Percentiles rank a stretch among this genome's conserved stretches.
Evolutionary conservation across 495 filamentous ascomycete genomes (phyloP).

Genomic region (Xeromyces bisporus): DNA sequence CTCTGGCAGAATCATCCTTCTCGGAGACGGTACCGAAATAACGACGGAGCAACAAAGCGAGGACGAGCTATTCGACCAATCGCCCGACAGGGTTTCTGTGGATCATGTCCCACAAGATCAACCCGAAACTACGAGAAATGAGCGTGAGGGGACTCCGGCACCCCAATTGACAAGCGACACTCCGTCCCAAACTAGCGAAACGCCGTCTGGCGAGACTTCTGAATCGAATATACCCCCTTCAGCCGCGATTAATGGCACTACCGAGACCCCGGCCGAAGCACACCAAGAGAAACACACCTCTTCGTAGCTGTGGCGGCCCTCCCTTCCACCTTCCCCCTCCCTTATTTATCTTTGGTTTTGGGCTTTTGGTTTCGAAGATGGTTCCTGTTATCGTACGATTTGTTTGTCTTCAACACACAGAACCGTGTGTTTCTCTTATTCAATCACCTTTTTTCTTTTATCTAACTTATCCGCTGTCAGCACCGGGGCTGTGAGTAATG

Average conservation of each 20-base stretch:
- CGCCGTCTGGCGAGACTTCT: constrained; percentile 16
- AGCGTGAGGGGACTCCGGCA: constrained; percentile 43
- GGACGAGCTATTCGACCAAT: constrained; percentile 77
- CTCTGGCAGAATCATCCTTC: constrained; percentile 72
- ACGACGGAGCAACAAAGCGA: constrained; percentile 72
- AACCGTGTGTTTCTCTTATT: not conserved
- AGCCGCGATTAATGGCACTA: constrained; percentile 17
- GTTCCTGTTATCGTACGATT: constrained; percentile 13
- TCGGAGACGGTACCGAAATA: constrained; percentile 86
- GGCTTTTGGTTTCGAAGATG: constrained; percentile 5
- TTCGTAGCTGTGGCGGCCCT: constrained; percentile 13
- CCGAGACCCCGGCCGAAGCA: constrained; percentile 7
- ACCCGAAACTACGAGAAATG: constrained; percentile 21
- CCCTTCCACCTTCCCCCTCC: too few species aligned
- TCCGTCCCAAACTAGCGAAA: constrained; percentile 8
- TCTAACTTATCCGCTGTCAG: constrained; percentile 1
- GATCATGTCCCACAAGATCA: constrained; percentile 35
- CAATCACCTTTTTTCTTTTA: not conserved
- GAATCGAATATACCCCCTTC: constrained; percentile 34
- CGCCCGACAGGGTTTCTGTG: constrained; percentile 55
- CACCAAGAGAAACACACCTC: constrained; percentile 17
- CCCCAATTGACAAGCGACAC: constrained; percentile 21
- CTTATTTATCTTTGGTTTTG: constrained; percentile 3
- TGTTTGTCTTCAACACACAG: constrained; percentile 1
- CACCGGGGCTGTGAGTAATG: too few species aligned